These are phyloP conservation scores for Sclerotinia glacialis DNA, from an alignment of 2,329 filamentous ascomycete genomes.

Conservation along the genomic window DNA sequence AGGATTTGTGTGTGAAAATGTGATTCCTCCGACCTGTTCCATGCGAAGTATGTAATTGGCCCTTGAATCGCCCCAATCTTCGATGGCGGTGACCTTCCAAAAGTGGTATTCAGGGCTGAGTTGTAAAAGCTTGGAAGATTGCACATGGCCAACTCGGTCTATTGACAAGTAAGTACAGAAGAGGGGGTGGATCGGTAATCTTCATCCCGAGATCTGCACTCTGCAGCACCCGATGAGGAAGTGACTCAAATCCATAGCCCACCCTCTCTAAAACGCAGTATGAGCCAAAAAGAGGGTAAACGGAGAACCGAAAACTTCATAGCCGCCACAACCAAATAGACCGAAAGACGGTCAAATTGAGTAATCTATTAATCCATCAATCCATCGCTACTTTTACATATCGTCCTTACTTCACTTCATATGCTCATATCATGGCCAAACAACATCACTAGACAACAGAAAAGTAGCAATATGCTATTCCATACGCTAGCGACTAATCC, in stretches of 20 bases:
- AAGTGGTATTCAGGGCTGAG: background rate
- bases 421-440: too few relatives aligned
- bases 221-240: background rate
- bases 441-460: too few relatives aligned
- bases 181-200: background rate
- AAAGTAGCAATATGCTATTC: background rate
- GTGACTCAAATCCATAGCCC: background rate
- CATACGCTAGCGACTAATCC: background rate
- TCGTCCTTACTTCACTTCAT: too few relatives aligned
- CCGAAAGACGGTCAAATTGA: too few relatives aligned
- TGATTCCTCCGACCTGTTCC: background rate
- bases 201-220: background rate
- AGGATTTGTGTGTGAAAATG: background rate
- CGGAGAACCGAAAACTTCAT: too few relatives aligned
- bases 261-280: background rate
- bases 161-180: background rate
- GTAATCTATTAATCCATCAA: too few relatives aligned
- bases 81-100: background rate
- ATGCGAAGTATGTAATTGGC: too few relatives aligned
- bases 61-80: too few relatives aligned
- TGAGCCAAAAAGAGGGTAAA: too few relatives aligned
- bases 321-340: too few relatives aligned
- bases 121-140: background rate
- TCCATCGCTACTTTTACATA: too few relatives aligned
- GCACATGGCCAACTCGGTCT: too few relatives aligned